Evolutionary conservation across 1,284 basidiomycete species (phyloP).

Genomic region (Microbotryum violaceum): DNA sequence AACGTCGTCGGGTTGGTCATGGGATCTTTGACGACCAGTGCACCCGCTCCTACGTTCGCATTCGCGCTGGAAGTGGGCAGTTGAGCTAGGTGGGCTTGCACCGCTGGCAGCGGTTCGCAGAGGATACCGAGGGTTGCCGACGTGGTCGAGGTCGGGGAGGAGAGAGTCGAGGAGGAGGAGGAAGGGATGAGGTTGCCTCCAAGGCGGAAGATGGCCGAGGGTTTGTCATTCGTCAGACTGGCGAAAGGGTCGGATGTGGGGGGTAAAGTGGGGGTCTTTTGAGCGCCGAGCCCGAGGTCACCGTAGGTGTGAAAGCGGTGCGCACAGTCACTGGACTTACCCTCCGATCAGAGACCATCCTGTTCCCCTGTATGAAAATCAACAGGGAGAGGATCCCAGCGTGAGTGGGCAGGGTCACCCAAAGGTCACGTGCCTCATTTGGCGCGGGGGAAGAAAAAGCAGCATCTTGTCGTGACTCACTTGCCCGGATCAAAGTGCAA

Average conservation of each 20-base stretch:
- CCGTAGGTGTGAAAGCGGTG: no score
- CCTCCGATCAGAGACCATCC: slow-evolving; percentile 82
- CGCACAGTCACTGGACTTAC: slow-evolving; percentile 47
- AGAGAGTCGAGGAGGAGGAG: not conserved
- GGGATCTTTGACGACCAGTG: not conserved
- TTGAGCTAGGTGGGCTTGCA: slow-evolving; percentile 16
- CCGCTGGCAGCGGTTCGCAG: slow-evolving; percentile 23
- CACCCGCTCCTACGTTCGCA: not conserved
- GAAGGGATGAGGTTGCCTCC: slow-evolving; percentile 51
- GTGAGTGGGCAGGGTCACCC: no score
- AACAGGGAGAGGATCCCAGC: no score
- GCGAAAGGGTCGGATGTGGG: not conserved
- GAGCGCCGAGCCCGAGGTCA: no score
- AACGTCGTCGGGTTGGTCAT: slow-evolving; percentile 9
- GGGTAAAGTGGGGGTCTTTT: not conserved
- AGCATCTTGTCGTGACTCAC: slow-evolving; percentile 1
- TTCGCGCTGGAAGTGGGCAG: slow-evolving; percentile 3
- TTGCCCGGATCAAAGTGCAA: slow-evolving; percentile 80
- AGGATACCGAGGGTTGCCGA: slow-evolving; percentile 23
- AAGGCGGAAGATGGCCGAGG: slow-evolving; percentile 82
- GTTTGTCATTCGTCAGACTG: slow-evolving; percentile 83
- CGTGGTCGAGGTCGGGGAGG: not conserved
- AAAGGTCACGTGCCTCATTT: not conserved
- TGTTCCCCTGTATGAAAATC: slow-evolving; percentile 46
- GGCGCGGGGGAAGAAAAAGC: not conserved